Evolutionary conservation across 306 rosid species (phyloP).

Genomic region (Vachellia pachyceras): DNA sequence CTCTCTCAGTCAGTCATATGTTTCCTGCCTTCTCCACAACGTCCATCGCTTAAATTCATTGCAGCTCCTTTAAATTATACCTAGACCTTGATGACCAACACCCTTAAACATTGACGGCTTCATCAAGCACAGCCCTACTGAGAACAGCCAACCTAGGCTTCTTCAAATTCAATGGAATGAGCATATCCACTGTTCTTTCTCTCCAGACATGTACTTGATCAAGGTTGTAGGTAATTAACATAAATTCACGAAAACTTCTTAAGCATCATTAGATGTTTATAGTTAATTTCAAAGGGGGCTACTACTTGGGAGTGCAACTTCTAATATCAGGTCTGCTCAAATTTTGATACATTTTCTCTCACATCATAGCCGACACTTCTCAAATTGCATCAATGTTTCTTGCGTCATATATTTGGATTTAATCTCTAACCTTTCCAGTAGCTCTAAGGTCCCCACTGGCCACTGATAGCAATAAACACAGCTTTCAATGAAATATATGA

Average conservation of each 20-base stretch:
- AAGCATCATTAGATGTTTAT: not conserved
- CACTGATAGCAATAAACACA: not conserved
- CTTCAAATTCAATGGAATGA: not conserved
- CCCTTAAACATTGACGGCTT: not conserved
- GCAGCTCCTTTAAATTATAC: not conserved
- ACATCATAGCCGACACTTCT: not conserved
- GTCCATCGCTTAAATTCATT: not conserved
- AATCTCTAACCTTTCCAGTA: not conserved
- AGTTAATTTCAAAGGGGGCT: no score
- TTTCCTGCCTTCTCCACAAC: not conserved
- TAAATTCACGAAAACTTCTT: not conserved
- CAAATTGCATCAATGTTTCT: not conserved
- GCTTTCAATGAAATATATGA: not conserved
- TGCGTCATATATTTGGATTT: not conserved
- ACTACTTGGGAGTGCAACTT: no score
- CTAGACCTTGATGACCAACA: not conserved
- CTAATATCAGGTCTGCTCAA: not conserved
- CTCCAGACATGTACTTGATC: not conserved
- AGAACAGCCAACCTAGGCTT: conserved; percentile 16
- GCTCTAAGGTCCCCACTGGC: not conserved
- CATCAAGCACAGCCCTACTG: not conserved
- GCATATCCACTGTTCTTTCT: not conserved
- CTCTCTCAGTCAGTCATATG: not conserved
- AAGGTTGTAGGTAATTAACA: not conserved
- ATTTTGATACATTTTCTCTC: not conserved